phyloP scores from a whole-genome alignment of 2,329 filamentous ascomycete genomes.

The Neofusicoccum sp. region DNA sequence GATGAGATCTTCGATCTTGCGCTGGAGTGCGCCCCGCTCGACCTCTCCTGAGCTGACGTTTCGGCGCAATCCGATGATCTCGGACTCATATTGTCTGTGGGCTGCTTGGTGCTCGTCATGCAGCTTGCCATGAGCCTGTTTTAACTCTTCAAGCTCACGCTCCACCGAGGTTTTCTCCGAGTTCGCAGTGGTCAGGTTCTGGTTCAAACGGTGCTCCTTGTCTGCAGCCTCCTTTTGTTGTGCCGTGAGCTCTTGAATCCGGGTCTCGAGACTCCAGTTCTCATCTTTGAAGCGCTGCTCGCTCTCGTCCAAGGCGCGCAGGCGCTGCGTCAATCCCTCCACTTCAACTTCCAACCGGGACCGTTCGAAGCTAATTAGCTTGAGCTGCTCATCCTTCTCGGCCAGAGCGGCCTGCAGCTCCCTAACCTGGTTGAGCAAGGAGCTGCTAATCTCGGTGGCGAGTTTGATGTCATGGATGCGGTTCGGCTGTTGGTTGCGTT shows the following conservation, averaged over 20 bases:
- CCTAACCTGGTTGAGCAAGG: conserved; percentile 88
- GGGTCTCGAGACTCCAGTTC: conserved; percentile 96
- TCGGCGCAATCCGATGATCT: conserved; percentile 80
- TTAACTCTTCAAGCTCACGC: conserved; percentile 89
- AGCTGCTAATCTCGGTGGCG: conserved; percentile 96
- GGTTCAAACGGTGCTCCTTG: conserved; percentile 79
- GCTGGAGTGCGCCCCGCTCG: conserved; percentile 76
- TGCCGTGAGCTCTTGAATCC: conserved; percentile 79
- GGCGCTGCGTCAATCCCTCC: conserved; percentile 75
- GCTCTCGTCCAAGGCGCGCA: conserved; percentile 85
- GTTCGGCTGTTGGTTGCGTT: conserved; percentile 85
- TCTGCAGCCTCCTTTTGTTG: conserved; percentile 75
- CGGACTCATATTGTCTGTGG: conserved; percentile 84
- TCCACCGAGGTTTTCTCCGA: conserved; percentile 77
- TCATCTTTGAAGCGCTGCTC: conserved; percentile 97
- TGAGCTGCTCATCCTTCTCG: conserved; percentile 86
- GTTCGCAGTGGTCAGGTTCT: conserved; percentile 69
- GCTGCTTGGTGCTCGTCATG: conserved; percentile 76
- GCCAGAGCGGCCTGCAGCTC: conserved; percentile 82
- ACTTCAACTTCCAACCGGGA: conserved; percentile 80
- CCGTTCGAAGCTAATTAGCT: conserved; percentile 72
- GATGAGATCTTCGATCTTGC: conserved; percentile 84
- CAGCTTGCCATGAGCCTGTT: conserved; percentile 75
- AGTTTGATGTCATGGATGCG: conserved; percentile 96
- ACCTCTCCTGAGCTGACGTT: conserved; percentile 76